Evolutionary conservation across 2,329 filamentous ascomycete genomes (phyloP).

Genomic region (Aspergillus floridensis): DNA sequence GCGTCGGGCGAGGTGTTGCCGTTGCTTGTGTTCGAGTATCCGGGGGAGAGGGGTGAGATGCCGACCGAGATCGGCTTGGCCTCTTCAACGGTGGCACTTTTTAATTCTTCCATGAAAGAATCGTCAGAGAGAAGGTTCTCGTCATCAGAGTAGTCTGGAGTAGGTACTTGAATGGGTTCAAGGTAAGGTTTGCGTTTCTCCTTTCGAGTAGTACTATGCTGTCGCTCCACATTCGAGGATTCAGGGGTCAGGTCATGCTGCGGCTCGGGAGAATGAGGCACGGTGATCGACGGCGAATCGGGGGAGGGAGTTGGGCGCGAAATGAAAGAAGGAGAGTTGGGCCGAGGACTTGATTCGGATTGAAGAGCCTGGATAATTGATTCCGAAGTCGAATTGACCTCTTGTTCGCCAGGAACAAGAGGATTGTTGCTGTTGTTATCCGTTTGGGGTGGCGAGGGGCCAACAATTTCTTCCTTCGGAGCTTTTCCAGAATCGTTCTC

Average conservation of each 20-base stretch:
- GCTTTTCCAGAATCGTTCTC: slow-evolving; percentile 23
- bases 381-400: slow-evolving; percentile 15
- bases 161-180: slow-evolving; percentile 54
- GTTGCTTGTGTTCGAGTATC: slow-evolving; percentile 48
- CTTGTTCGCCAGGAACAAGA: slow-evolving; percentile 17
- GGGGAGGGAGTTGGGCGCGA: slow-evolving; percentile 16
- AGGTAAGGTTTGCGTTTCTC: slow-evolving; percentile 36
- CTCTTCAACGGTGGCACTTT: slow-evolving; percentile 76
- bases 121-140: slow-evolving; percentile 59
- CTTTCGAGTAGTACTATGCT: slow-evolving; percentile 25
- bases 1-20: slow-evolving; percentile 27
- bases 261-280: slow-evolving; percentile 20
- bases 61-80: slow-evolving; percentile 76
- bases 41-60: slow-evolving; percentile 75
- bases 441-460: slow-evolving; percentile 18
- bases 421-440: slow-evolving; percentile 16
- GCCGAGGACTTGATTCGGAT: slow-evolving; percentile 15
- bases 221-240: slow-evolving; percentile 19
- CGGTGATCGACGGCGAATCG: slow-evolving; percentile 21
- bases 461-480: slow-evolving; percentile 25
- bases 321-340: slow-evolving; percentile 18
- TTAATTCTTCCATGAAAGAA: slow-evolving; percentile 79
- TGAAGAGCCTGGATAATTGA: slow-evolving; percentile 14
- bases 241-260: slow-evolving; percentile 25
- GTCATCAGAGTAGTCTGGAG: slow-evolving; percentile 42